Evolutionary conservation across 257 asterid species (phyloP).

Genomic region (Solanum appendiculatum): DNA sequence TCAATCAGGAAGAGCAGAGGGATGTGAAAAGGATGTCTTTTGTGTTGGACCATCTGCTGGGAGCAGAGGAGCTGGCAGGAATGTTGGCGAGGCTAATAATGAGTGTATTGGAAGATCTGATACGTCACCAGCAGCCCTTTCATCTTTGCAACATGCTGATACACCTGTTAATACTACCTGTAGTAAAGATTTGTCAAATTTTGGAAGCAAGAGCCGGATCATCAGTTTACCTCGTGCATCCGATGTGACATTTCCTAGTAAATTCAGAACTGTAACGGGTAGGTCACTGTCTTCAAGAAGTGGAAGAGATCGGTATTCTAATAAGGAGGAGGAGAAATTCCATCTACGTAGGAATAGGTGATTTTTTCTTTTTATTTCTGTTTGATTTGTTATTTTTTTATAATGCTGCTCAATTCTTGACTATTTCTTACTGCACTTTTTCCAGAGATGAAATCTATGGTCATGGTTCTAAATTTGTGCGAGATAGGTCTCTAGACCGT

Average conservation of each 20-base stretch:
- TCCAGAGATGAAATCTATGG: slow-evolving; percentile 48
- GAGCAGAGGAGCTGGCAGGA: slow-evolving; percentile 15
- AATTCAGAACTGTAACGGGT: slow-evolving; percentile 31
- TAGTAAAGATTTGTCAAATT: slow-evolving; percentile 31
- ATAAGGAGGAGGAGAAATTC: slow-evolving; percentile 36
- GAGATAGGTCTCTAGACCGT: slow-evolving; percentile 41
- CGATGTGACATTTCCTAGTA: slow-evolving; percentile 22
- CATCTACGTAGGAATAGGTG: slow-evolving; percentile 59
- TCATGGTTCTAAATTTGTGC: slow-evolving; percentile 43
- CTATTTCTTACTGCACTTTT: slow-evolving; percentile 11
- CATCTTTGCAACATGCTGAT: slow-evolving; percentile 30
- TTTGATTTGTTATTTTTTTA: not conserved
- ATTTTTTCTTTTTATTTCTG: slow-evolving; percentile 3
- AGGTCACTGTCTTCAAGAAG: slow-evolving; percentile 34
- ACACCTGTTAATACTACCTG: slow-evolving; percentile 25
- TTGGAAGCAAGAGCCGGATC: slow-evolving; percentile 58
- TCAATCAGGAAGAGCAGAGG: slow-evolving; percentile 12
- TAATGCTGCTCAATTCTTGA: not conserved
- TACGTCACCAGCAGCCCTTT: slow-evolving; percentile 17
- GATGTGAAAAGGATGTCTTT: slow-evolving; percentile 16
- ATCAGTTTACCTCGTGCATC: slow-evolving; percentile 61
- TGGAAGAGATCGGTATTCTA: slow-evolving; percentile 58
- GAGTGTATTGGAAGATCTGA: slow-evolving; percentile 18
- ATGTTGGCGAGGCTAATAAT: slow-evolving; percentile 20
- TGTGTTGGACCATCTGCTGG: slow-evolving; percentile 19